Conservation (phyloP, 768 basidiomycete genomes). For the Pleurotus pulmonarius region DNA sequence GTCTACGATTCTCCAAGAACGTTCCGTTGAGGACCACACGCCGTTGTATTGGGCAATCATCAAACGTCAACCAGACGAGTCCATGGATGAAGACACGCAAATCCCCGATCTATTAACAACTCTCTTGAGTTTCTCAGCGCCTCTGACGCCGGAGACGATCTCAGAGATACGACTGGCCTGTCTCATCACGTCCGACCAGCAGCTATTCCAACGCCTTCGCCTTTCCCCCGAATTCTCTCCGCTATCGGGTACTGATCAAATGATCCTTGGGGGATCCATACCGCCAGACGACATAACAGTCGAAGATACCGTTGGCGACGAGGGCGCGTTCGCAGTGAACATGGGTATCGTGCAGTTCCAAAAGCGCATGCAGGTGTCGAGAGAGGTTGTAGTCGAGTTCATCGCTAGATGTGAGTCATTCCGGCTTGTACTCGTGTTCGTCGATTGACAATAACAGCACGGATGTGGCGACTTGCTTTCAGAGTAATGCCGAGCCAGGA, state of each 20-base stretch:
- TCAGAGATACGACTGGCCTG: constrained; percentile 68
- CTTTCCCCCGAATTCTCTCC: constrained; percentile 49
- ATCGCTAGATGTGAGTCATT: constrained; percentile 48
- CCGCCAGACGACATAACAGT: constrained; percentile 54
- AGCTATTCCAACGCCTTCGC: constrained; percentile 55
- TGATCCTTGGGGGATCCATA: constrained; percentile 38
- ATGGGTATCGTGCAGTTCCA: constrained; percentile 59
- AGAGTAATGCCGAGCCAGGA: constrained; percentile 21
- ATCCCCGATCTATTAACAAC: constrained; percentile 42
- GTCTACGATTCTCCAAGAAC: constrained; percentile 56
- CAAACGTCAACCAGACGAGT: constrained; percentile 42
- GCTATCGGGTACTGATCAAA: constrained; percentile 50
- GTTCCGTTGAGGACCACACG: constrained; percentile 58
- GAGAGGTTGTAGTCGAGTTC: constrained; percentile 55
- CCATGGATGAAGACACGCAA: constrained; percentile 20
- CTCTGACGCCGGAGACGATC: constrained; percentile 37
- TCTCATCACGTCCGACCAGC: constrained; percentile 56
- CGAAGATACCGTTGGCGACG: constrained; percentile 44
- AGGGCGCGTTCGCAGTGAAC: constrained; percentile 50
- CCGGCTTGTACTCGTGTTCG: not conserved
- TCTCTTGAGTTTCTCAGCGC: constrained; percentile 50
- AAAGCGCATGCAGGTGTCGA: constrained; percentile 65
- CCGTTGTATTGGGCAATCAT: constrained; percentile 75
- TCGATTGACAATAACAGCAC: constrained; percentile 29
- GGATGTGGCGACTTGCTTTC: constrained; percentile 56